These are phyloP conservation scores for Silybum marianum DNA, from an alignment of 129 eudicot species.

Conservation along the genomic window DNA sequence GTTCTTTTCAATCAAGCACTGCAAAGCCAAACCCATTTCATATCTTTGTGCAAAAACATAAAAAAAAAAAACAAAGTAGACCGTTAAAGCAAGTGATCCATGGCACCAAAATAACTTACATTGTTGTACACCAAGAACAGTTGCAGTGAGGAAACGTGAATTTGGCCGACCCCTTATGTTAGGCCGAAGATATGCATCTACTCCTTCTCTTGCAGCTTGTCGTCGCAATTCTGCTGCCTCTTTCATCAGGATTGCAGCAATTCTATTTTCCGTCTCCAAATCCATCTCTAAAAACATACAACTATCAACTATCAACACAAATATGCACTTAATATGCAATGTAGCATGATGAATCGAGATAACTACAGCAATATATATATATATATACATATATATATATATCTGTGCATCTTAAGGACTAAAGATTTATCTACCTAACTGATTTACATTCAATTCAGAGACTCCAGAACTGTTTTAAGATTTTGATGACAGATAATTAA, in stretches of 20 bases:
- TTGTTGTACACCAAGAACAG: constrained; percentile 91
- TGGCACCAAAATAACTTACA: constrained; percentile 39
- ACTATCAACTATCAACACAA: background rate
- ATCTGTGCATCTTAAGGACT: background rate
- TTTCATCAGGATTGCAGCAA: constrained; percentile 86
- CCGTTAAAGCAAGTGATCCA: constrained; percentile 4
- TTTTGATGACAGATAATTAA: too few relatives aligned
- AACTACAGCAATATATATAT: background rate
- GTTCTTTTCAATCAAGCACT: background rate
- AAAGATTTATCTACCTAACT: background rate
- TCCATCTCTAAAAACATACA: constrained; percentile 52
- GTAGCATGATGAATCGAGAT: background rate
- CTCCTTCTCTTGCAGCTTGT: constrained; percentile 77
- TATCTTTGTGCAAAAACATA: background rate
- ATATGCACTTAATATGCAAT: background rate
- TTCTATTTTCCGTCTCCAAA: constrained; percentile 86
- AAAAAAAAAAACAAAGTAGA: background rate
- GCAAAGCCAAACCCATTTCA: background rate
- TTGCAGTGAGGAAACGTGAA: constrained; percentile 92
- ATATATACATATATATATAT: too few relatives aligned
- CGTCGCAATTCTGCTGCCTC: constrained; percentile 91
- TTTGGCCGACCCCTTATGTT: constrained; percentile 81
- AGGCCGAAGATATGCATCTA: constrained; percentile 73
- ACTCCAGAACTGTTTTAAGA: too few relatives aligned
- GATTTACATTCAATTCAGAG: too few relatives aligned